A percentile compares a stretch with the other conserved stretches of the same genome.
Evolutionary conservation across 352 stramenopile species (phyloP).

Genomic region (Globisporangium solare): DNA sequence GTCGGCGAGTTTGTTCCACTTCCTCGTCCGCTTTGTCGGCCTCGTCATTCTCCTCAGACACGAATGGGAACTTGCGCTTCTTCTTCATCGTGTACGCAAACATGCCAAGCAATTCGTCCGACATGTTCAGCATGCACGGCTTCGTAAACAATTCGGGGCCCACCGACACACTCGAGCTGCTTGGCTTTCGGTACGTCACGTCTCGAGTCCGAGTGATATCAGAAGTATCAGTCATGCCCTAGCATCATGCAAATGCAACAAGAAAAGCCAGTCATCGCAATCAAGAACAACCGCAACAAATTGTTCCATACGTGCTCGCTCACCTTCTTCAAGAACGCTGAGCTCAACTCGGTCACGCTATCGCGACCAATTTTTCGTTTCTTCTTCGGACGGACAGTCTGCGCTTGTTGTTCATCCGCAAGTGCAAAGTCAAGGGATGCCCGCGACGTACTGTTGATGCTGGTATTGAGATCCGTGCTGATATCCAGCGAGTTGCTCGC

Average conservation of each 20-base stretch:
- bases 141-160: constrained; percentile 47
- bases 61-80: constrained; percentile 66
- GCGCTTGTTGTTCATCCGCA: constrained; percentile 30
- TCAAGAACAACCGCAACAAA: background rate
- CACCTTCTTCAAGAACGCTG: constrained; percentile 67
- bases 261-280: background rate
- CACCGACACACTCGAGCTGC: constrained; percentile 8
- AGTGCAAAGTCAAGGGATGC: constrained; percentile 66
- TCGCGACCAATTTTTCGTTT: constrained; percentile 81
- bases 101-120: constrained; percentile 63
- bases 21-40: constrained; percentile 19
- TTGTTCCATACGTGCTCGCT: background rate
- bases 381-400: constrained; percentile 51
- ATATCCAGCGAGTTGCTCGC: constrained; percentile 50
- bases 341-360: constrained; percentile 74
- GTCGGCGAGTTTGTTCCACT: constrained; percentile 66
- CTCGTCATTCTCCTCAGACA: constrained; percentile 16
- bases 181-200: constrained; percentile 30
- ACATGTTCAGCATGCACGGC: constrained; percentile 54
- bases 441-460: constrained; percentile 49
- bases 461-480: constrained; percentile 65
- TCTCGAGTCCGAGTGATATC: constrained; percentile 63
- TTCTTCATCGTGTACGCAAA: constrained; percentile 86
- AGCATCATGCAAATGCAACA: background rate
- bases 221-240: constrained; percentile 67